Base-by-base conservation (phyloP, 1,139 yeast genomes). In the Saccharomyces hybrid region DNA sequence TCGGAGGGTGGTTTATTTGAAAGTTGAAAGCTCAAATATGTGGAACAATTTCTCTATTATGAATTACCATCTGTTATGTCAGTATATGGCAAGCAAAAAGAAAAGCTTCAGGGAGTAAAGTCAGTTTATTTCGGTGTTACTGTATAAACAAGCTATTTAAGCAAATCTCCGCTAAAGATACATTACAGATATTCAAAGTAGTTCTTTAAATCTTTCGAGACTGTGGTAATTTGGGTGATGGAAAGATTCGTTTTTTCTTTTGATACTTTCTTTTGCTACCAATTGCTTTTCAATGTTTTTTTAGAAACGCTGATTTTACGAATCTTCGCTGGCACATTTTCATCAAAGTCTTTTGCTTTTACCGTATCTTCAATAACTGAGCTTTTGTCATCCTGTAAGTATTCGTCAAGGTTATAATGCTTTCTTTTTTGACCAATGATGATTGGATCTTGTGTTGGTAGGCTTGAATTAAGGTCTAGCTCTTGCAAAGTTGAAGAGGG, bases 261-360 rank as follows among this genome's bases (percentile, higher is more conserved):
- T 20, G 20, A 20, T 20, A 20, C 20, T 20, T 20, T 26, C 5
- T 5, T 26, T 5, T 5, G 27, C 11, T 56, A 67, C 70, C 70
- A 68, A 9, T 56, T 54, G 49, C 71, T 68, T 56, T 58, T 63
- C 51, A 68, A 53, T 1, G 70, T 64, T 54, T 66, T 66, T 50
- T 67, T 67, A 1, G 70, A 66, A n/a, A 67, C 66, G 52, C 71
- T 68, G 16, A 67, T 66, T 51, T 67, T 68, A 50, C 68, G 58
- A 9, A 63, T 58, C 49, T 67, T 68, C 27, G 57, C 57, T 4
- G 64, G 16, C 6, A 30, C 14, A 9, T 38, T 30, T 27, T 50
- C 28, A 27, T n/a, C n/a, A 38, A 5, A 34, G 3, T 46, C 50
- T 27, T 52, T 23, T 16, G 38, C 51, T 32, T 50, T 48, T 25